Conservation (phyloP, 805 yeast genomes). For the Candida yuanshanica region DNA sequence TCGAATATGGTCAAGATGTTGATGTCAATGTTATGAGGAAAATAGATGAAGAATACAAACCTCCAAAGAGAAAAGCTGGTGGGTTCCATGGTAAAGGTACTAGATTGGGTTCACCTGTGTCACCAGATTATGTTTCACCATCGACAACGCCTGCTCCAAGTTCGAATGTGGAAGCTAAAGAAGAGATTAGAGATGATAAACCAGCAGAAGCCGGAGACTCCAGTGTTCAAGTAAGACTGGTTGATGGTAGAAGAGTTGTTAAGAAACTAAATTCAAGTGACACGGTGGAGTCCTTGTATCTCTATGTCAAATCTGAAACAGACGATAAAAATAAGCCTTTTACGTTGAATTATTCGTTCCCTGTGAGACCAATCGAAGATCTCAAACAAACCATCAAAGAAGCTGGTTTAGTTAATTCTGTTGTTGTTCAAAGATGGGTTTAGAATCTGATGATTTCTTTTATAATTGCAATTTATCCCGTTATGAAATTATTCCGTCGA, state of each 20-base stretch:
- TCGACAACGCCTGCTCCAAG: slow-evolving; percentile 6
- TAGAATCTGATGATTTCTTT: background rate
- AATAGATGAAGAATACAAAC: slow-evolving; percentile 70
- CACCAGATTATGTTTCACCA: slow-evolving; percentile 48
- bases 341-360: slow-evolving; percentile 73
- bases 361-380: slow-evolving; percentile 66
- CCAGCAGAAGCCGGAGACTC: slow-evolving; percentile 50
- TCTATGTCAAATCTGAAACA: slow-evolving; percentile 52
- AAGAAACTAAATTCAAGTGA: slow-evolving; percentile 61
- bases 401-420: slow-evolving; percentile 76
- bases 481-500: background rate
- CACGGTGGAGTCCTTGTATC: slow-evolving; percentile 60
- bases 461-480: background rate
- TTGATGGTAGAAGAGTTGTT: slow-evolving; percentile 68
- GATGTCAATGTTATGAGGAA: slow-evolving; percentile 83
- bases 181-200: slow-evolving; percentile 21
- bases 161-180: slow-evolving; percentile 16
- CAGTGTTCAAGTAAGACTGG: slow-evolving; percentile 74
- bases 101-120: slow-evolving; percentile 85
- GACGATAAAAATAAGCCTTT: slow-evolving; percentile 36
- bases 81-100: slow-evolving; percentile 80
- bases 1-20: slow-evolving; percentile 86
- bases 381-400: slow-evolving; percentile 53
- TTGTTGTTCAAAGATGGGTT: slow-evolving; percentile 84
- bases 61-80: slow-evolving; percentile 56